Evolutionary conservation across 2,329 filamentous ascomycete genomes (phyloP), one percentile per base, ranked within the genome.

Genomic region (Cryphonectria nitschkei): DNA sequence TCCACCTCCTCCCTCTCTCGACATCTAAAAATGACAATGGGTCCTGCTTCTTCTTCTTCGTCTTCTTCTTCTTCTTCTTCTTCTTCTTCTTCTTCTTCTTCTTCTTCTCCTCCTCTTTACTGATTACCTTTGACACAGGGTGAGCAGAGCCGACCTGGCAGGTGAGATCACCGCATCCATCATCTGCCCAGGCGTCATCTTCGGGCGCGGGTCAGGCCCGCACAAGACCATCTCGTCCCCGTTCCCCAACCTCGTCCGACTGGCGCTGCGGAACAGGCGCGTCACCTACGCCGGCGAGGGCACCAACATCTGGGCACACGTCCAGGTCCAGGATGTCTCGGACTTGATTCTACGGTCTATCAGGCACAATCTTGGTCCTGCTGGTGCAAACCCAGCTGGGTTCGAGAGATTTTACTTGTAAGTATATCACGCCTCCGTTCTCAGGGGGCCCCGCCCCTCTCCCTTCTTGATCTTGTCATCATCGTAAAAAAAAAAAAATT

Each of bases 371-470:
- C 34, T 66, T 14, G 29, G 5, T 41, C 63, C 11, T 41, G 68
- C 63, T 11, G 43, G 16, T n/a, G 29, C 56, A 16, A n/a, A 62
- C 43, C 68, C 54, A 19, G 54, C 68, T 54, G 39, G 68, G 11
- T 62, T 62, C 26, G 43, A 65, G 5, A 70, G 54, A 32, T 70
- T 66, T 29, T 65, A 60, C 62, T 69, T 66, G 54, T 69, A 61
- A 41, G 62, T 52, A 7, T 37, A 26, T 2, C 16, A 50, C 6
- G 14, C 43, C 32, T 13, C 19, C 29, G 19, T 14, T 61, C 26
- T 26, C 26, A 26, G 26, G 26, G 26, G 26, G 8, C 37, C 37
- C 37, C 22, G 6, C 56, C 19, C 4, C 29, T 26, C 26, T 26
- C 26, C 26, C 26, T 39, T 16, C 8, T 62, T 6, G 39, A 11